These are phyloP conservation scores for Mangifera indica DNA, from an alignment of 345 rosid species.

Conservation along the genomic window DNA sequence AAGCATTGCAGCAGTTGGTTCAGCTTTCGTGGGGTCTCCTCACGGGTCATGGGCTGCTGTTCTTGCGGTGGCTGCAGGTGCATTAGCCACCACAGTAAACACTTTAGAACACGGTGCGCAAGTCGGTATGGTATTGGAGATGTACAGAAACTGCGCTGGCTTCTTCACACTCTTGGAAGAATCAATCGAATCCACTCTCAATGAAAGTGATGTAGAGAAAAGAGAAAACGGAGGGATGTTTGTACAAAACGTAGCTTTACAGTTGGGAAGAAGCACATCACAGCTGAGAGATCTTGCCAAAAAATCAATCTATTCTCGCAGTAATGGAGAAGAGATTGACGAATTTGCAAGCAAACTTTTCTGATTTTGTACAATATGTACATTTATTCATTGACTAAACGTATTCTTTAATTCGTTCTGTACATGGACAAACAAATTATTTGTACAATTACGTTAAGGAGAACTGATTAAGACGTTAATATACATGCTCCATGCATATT, in stretches of 20 bases:
- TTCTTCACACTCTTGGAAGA: constrained; percentile 35
- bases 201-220: constrained; percentile 21
- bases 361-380: background rate
- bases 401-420: too few species aligned
- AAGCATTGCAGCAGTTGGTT: constrained; percentile 35
- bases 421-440: too few species aligned
- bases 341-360: constrained; percentile 53
- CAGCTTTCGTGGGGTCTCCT: constrained; percentile 19
- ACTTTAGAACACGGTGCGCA: constrained; percentile 47
- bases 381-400: background rate
- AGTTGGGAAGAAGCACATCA: constrained; percentile 49
- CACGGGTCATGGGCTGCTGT: constrained; percentile 19
- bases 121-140: constrained; percentile 57
- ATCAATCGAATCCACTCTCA: constrained; percentile 25
- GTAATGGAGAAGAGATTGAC: constrained; percentile 20
- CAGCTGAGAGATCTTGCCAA: constrained; percentile 42
- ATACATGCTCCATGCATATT: too few species aligned
- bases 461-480: too few species aligned
- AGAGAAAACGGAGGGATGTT: constrained; percentile 43
- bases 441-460: too few species aligned
- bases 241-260: constrained; percentile 40
- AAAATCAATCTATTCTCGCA: constrained; percentile 19
- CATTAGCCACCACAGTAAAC: constrained; percentile 34
- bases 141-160: constrained; percentile 50
- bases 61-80: constrained; percentile 39